Evolutionary conservation across 768 basidiomycete species (phyloP).

Genomic region (Amyloporia xantha): DNA sequence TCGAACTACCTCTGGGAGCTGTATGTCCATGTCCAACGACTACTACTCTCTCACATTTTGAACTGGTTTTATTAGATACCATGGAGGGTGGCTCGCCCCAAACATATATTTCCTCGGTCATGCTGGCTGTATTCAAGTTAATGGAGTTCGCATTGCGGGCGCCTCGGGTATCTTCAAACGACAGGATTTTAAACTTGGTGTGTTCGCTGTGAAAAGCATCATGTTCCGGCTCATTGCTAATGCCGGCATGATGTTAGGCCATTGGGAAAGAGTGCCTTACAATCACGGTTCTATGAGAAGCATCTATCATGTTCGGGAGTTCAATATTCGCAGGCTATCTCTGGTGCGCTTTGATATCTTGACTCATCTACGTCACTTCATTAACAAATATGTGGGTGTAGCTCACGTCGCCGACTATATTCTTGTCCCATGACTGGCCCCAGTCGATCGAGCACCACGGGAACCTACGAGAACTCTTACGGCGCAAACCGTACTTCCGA

Average conservation of each 20-base stretch:
- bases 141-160: conserved; percentile 85
- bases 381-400: conserved; percentile 10
- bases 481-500: conserved; percentile 72
- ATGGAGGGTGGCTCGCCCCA: conserved; percentile 94
- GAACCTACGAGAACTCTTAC: conserved; percentile 55
- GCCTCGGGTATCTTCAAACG: conserved; percentile 88
- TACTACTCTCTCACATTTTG: not conserved
- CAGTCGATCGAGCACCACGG: conserved; percentile 78
- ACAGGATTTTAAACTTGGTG: conserved; percentile 67
- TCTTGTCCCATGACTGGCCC: conserved; percentile 98
- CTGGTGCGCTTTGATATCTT: conserved; percentile 39
- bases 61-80: conserved; percentile 57
- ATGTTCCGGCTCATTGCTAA: not conserved
- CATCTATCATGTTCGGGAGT: conserved; percentile 88
- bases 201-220: not conserved
- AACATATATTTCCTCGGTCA: conserved; percentile 96
- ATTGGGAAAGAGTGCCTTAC: conserved; percentile 81
- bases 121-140: conserved; percentile 82
- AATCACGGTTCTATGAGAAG: conserved; percentile 65
- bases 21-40: conserved; percentile 37
- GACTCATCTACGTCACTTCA: not conserved
- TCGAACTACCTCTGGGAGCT: conserved; percentile 96
- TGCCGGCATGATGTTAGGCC: conserved; percentile 37
- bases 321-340: conserved; percentile 71
- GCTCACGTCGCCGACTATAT: conserved; percentile 63